Conservation (phyloP, 441 rosid genomes). For the Erodium texanum region DNA sequence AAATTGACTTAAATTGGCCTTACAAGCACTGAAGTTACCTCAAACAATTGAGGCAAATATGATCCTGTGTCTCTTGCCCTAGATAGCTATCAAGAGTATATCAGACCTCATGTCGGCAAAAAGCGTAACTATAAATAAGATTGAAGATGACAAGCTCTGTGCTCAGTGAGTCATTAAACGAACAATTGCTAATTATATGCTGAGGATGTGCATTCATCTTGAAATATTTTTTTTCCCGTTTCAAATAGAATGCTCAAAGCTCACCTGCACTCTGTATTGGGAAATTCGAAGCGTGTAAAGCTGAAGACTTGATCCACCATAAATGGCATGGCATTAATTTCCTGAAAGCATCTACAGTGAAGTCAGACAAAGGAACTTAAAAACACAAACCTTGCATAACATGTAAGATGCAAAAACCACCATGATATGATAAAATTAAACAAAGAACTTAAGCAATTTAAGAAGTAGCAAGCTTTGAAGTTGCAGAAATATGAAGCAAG, state of each 20-base stretch:
- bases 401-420: no score
- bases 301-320: constrained; percentile 25
- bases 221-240: not conserved
- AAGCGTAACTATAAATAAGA: not conserved
- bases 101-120: not conserved
- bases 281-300: constrained; percentile 15
- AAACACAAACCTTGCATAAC: not conserved
- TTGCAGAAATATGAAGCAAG: not conserved
- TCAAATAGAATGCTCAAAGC: constrained; percentile 10
- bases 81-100: not conserved
- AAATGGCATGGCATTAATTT: constrained; percentile 17
- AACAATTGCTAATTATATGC: no score
- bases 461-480: no score
- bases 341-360: constrained; percentile 21
- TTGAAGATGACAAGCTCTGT: not conserved
- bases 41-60: not conserved
- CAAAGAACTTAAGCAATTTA: no score
- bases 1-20: not conserved
- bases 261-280: constrained; percentile 27
- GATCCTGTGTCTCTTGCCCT: not conserved
- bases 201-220: not conserved
- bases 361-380: not conserved
- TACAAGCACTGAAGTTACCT: not conserved
- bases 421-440: not conserved
- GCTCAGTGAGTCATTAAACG: no score